Evolutionary conservation across 2,329 filamentous ascomycete genomes (phyloP), one percentile per base, ranked within the genome.

Genomic region (Corniculantispora saksenae): DNA sequence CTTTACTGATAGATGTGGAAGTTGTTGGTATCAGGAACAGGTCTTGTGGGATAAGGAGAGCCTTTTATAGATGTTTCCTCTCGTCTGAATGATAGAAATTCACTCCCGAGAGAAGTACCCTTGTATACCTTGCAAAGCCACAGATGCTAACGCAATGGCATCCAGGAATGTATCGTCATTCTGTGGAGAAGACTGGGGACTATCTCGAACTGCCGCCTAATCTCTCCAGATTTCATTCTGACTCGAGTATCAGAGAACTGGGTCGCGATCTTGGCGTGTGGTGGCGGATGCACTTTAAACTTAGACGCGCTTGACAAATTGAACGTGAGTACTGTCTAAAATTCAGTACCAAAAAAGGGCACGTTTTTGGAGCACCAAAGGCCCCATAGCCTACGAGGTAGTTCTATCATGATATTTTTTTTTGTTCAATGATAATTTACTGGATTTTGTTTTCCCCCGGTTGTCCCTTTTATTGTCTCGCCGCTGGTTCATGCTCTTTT

Each of bases 261-360:
- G 60, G 48, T 47, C 38, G 35, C 6, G 58, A 43, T 62, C 60
- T 62, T 62, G 60, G 60, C 59, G 59, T 50, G 58, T 54, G 59
- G 59, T 43, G 59, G 59, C 50, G 60, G 25, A 47, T 55, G 27
- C 54, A 62, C 48, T 55, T 54, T 62, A 51, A 62, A 55, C 3
- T 43, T 59, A 40, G 58, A 21, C 35, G 48, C 58, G 47, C 58
- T 61, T 61, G 32, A 47, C 15, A 21, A 5, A 4, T 19, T 21
- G 13, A 29, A 9, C 57, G 23, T n/a, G n/a, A n/a, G n/a, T n/a
- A n/a, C n/a, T n/a, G n/a, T n/a, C n/a, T n/a, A n/a, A n/a, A n/a
- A n/a, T n/a, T n/a, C n/a, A n/a, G n/a, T n/a, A n/a, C n/a, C n/a
- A n/a, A n/a, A n/a, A n/a, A n/a, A n/a, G n/a, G n/a, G n/a, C n/a